phyloP scores from a whole-genome alignment of 1,284 basidiomycete species.

The Fomes fomentarius region DNA sequence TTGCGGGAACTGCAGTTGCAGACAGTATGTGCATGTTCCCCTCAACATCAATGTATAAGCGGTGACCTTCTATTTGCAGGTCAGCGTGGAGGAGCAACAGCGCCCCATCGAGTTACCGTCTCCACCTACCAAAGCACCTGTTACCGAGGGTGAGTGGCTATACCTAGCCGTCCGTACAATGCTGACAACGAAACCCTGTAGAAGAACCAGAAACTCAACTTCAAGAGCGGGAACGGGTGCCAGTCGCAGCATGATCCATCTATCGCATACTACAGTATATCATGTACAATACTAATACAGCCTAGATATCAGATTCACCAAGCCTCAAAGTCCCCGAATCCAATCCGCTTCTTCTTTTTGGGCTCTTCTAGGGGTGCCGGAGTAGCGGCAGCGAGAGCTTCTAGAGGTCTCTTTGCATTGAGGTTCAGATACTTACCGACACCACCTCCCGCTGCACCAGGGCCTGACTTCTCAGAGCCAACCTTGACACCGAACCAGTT shows the following conservation, averaged over 20 bases:
- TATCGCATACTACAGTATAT: conserved; percentile 17
- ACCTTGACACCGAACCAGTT: conserved; percentile 88
- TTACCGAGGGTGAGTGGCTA: conserved; percentile 32
- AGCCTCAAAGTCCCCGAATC: conserved; percentile 81
- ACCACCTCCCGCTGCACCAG: conserved; percentile 37
- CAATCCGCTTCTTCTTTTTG: conserved; percentile 75
- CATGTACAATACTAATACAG: conserved; percentile 24
- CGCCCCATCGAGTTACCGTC: conserved; percentile 42
- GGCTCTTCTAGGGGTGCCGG: conserved; percentile 40
- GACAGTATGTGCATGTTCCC: conserved; percentile 41
- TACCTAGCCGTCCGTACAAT: neutral
- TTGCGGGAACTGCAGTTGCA: conserved; percentile 70
- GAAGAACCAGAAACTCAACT: conserved; percentile 16
- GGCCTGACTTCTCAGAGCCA: conserved; percentile 43
- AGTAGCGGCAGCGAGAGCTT: conserved; percentile 1
- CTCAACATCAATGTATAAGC: neutral
- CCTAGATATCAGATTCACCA: conserved; percentile 47
- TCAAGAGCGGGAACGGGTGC: conserved; percentile 39
- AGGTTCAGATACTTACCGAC: conserved; percentile 69
- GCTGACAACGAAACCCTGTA: neutral
- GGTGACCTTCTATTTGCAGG: conserved; percentile 13
- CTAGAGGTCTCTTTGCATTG: conserved; percentile 49
- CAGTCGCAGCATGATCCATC: conserved; percentile 37
- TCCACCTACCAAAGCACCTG: conserved; percentile 51
- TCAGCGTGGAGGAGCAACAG: conserved; percentile 25